These are phyloP conservation scores for Artemisia argyi DNA, from an alignment of 129 eudicot genomes.

Conservation along the genomic window DNA sequence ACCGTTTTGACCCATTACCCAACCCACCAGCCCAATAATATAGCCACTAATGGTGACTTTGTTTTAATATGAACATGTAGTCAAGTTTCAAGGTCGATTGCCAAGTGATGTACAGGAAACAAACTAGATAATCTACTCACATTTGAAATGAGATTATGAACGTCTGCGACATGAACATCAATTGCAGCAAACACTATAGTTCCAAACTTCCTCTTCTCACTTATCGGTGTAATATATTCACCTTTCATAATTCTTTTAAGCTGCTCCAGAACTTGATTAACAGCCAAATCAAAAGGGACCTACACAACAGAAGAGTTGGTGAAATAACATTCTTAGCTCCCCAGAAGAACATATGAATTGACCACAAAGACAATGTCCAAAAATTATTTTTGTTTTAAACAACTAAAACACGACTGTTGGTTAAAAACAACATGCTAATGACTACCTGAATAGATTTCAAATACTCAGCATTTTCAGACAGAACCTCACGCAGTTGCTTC, in stretches of 20 bases:
- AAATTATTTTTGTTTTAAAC: not conserved
- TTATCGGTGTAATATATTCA: constrained; percentile 60
- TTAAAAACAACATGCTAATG: not conserved
- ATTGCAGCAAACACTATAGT: constrained; percentile 81
- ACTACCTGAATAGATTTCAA: constrained; percentile 84
- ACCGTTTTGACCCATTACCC: not conserved
- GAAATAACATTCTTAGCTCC: not conserved
- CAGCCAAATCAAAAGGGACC: constrained; percentile 87
- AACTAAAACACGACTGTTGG: not conserved
- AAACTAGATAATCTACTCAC: constrained; percentile 46
- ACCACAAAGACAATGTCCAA: not conserved
- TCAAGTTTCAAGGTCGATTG: constrained; percentile 1
- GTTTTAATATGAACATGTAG: not conserved
- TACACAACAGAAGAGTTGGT: constrained; percentile 17
- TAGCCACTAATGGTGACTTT: not conserved
- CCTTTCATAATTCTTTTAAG: constrained; percentile 69
- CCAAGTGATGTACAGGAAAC: constrained; percentile 2
- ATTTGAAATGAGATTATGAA: constrained; percentile 50
- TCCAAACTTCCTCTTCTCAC: constrained; percentile 67
- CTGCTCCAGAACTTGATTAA: constrained; percentile 59
- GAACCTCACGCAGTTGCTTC: constrained; percentile 62
- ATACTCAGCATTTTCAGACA: constrained; percentile 53
- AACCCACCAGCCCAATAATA: no score
- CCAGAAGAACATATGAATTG: not conserved
- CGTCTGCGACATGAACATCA: constrained; percentile 57